Evolutionary conservation across 768 basidiomycete genomes (phyloP), one percentile per base, ranked within the genome.

Genomic region (Flagelloscypha sp.): DNA sequence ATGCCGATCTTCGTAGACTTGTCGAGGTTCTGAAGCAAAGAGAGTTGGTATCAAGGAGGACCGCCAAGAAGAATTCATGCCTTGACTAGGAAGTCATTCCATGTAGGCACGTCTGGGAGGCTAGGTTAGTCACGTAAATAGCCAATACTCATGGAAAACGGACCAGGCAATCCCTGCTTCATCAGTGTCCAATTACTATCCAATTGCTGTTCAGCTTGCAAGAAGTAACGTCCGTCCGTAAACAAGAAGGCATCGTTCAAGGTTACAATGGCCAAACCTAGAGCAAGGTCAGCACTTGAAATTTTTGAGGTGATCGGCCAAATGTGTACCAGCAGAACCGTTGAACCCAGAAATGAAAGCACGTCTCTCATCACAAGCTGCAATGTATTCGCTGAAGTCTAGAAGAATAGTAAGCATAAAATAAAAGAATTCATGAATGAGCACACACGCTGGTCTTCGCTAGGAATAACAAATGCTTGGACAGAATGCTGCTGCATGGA

Each of bases 121-220:
- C 9, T 18, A 16, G 37, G 33, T 36, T 38, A 48, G 30, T 44
- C 18, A 6, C 36, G 31, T 20, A 32, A 29, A 42, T 36, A 47
- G 24, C 50, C 18, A n/a, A 40, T n/a, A 27, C 45, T 38, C 37
- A 19, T 37, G 23, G 7, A 23, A 46, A 37, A 41, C 34, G 36
- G 38, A 76, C 90, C 84, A 50, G 83, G 82, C 12, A 88, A 55
- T 5, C 94, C 95, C 46, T 86, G 79, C 53, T 88, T 92, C 86
- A 94, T 92, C 53, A 98, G 58, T 1, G 69, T 82, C 94, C 94
- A 99, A 42, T 92, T 90, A 31, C 81, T 85, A 47, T 93, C 89
- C 45, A 99, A 63, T 58, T 99, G 88, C 43, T 90, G 74, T 41
- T 72, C 76, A 0, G 95, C 95, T 59, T 99, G 94, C 21, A 97